Percentiles rank a stretch among this genome's conserved stretches.
These are phyloP conservation scores for Coemansia sp. DNA, from an alignment of 192 early-diverging fungal genomes.

Conservation along the genomic window DNA sequence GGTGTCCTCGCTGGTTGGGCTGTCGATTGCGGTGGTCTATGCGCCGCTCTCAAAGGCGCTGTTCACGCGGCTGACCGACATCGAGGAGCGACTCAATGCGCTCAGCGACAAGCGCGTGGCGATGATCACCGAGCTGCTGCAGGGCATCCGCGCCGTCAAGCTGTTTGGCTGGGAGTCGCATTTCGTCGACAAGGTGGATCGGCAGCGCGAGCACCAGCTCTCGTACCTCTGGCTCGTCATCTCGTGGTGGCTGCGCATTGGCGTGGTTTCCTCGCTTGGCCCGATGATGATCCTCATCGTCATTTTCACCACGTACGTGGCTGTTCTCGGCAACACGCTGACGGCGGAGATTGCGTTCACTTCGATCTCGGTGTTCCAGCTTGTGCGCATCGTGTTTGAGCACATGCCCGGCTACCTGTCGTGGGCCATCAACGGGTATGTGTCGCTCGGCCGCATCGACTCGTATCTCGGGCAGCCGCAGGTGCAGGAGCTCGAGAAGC, in stretches of 20 bases:
- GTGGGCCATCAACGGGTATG: constrained; percentile 61
- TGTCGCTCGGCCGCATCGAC: constrained; percentile 68
- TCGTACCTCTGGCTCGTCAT: constrained; percentile 56
- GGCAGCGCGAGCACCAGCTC: constrained; percentile 66
- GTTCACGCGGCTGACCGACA: constrained; percentile 53
- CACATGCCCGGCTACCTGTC: constrained; percentile 62
- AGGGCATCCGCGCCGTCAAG: constrained; percentile 91
- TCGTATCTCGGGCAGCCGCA: constrained; percentile 76
- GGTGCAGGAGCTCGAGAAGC: constrained; percentile 56
- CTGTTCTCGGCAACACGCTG: constrained; percentile 57
- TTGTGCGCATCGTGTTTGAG: constrained; percentile 65
- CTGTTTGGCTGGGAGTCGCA: constrained; percentile 82
- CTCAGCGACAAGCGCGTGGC: constrained; percentile 75
- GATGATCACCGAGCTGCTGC: constrained; percentile 78
- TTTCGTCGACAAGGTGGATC: constrained; percentile 67
- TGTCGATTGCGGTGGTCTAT: constrained; percentile 63
- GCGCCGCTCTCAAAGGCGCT: constrained; percentile 59
- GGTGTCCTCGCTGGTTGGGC: constrained; percentile 74
- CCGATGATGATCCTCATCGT: constrained; percentile 65
- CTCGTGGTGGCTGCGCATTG: constrained; percentile 56
- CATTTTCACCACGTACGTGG: constrained; percentile 63
- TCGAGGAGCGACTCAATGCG: constrained; percentile 62
- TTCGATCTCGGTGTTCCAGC: constrained; percentile 69
- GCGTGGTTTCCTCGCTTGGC: constrained; percentile 57
- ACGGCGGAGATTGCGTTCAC: constrained; percentile 72